Percentiles rank a stretch among this genome's conserved stretches.
These are phyloP conservation scores for Euptelea pleiosperma DNA, from an alignment of 164 flowering plant species.

Conservation along the genomic window DNA sequence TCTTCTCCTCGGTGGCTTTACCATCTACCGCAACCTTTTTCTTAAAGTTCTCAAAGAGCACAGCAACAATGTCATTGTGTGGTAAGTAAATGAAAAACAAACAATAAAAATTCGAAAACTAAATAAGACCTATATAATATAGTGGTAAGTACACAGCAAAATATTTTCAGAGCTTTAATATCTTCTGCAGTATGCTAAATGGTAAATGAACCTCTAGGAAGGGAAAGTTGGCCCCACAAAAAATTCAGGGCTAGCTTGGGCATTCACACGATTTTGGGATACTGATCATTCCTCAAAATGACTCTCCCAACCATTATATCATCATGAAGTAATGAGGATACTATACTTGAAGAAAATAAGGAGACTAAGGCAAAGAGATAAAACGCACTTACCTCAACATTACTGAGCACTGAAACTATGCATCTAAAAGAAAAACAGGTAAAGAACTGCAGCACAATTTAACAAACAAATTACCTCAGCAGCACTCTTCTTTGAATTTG, in stretches of 20 bases:
- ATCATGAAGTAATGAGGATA: neutral
- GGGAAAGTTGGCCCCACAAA: neutral
- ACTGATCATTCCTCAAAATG: neutral
- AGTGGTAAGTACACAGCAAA: too few relatives aligned
- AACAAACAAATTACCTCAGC: constrained; percentile 38
- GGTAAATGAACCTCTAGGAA: neutral
- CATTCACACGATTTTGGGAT: neutral
- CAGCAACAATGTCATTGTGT: constrained; percentile 6
- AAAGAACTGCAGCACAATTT: neutral
- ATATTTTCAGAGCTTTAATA: neutral
- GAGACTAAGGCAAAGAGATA: neutral
- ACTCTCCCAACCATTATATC: neutral
- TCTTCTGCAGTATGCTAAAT: neutral
- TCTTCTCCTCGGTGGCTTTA: constrained; percentile 49
- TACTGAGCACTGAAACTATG: neutral
- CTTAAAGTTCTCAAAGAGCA: constrained; percentile 24
- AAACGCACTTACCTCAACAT: neutral
- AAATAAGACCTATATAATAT: neutral
- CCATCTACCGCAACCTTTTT: constrained; percentile 37
- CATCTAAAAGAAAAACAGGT: neutral
- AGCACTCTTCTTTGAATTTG: constrained; percentile 34
- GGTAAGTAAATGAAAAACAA: neutral
- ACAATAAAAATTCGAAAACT: neutral
- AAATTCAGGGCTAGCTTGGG: neutral
- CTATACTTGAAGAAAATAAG: neutral